phyloP scores from a whole-genome alignment of 1,284 basidiomycete species.

The Leccinum subrobustum region DNA sequence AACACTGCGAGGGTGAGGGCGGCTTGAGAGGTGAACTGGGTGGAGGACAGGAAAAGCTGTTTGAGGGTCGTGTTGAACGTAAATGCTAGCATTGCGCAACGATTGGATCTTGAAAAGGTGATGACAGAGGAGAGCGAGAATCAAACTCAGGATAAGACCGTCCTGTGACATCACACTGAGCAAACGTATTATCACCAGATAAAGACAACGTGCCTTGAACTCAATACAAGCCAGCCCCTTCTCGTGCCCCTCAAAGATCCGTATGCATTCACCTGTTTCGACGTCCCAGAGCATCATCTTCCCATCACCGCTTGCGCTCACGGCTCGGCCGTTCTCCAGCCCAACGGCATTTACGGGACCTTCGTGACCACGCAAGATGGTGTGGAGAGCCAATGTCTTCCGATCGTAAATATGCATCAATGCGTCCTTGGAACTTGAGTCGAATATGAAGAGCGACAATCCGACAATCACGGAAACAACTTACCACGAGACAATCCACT shows the following conservation, averaged over 20 bases:
- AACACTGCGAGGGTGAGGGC: too few relatives aligned
- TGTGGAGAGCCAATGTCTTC: conserved; percentile 57
- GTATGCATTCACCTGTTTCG: conserved; percentile 62
- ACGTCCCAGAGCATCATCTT: conserved; percentile 90
- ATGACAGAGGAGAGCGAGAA: too few relatives aligned
- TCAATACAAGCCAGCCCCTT: conserved; percentile 88
- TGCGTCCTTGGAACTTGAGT: conserved; percentile 77
- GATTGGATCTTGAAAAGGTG: too few relatives aligned
- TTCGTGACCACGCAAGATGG: conserved; percentile 75
- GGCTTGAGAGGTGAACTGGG: too few relatives aligned
- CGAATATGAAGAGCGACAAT: conserved; percentile 8
- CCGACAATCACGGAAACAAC: conserved; percentile 25
- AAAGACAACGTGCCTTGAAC: conserved; percentile 60
- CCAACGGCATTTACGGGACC: conserved; percentile 89
- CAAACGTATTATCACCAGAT: background rate
- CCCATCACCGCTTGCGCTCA: conserved; percentile 84
- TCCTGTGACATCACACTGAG: conserved; percentile 44
- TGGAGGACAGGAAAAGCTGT: too few relatives aligned
- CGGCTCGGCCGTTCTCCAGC: conserved; percentile 63
- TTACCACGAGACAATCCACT: conserved; percentile 85
- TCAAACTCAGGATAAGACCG: conserved; percentile 65
- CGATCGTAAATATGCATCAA: conserved; percentile 81
- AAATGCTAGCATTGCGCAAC: too few relatives aligned
- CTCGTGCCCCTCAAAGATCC: conserved; percentile 81
- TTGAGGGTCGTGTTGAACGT: too few relatives aligned